These are phyloP conservation scores for Tulasnella sp. DNA, from an alignment of 768 basidiomycete genomes.

Conservation along the genomic window DNA sequence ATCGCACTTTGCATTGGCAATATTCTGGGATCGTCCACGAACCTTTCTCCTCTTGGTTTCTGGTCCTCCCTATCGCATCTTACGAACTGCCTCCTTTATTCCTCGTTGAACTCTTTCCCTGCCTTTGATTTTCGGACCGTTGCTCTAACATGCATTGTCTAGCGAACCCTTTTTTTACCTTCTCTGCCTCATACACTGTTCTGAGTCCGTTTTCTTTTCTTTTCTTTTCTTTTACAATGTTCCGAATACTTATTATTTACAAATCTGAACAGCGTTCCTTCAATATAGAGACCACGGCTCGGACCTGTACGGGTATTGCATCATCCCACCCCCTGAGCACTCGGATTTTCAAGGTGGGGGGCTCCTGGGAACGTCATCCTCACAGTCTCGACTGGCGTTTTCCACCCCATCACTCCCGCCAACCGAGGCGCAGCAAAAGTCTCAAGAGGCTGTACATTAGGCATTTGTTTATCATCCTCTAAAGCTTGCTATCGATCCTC, in stretches of 20 bases:
- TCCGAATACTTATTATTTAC: constrained; percentile 12
- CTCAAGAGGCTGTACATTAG: not conserved
- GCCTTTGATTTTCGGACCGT: constrained; percentile 13
- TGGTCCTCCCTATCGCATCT: not conserved
- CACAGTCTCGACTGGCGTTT: constrained; percentile 12
- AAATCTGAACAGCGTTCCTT: constrained; percentile 11
- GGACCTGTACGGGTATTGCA: not conserved
- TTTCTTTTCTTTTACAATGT: not conserved
- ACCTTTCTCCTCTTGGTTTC: not conserved
- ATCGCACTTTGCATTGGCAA: constrained; percentile 8
- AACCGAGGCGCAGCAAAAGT: not conserved
- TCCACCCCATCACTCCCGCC: not conserved
- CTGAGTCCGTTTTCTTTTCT: not conserved
- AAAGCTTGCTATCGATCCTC: not conserved
- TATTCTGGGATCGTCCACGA: constrained; percentile 7
- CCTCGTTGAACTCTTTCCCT: constrained; percentile 3
- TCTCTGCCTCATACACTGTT: not conserved
- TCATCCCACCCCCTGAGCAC: not conserved
- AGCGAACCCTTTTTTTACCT: not conserved
- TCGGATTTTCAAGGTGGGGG: constrained; percentile 3
- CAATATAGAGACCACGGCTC: not conserved
- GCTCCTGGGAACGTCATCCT: not conserved
- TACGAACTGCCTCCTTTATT: constrained; percentile 12
- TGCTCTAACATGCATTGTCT: constrained; percentile 13
- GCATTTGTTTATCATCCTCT: not conserved